Evolutionary conservation across 441 rosid species (phyloP).

Genomic region (Rhodomyrtus psidioides): DNA sequence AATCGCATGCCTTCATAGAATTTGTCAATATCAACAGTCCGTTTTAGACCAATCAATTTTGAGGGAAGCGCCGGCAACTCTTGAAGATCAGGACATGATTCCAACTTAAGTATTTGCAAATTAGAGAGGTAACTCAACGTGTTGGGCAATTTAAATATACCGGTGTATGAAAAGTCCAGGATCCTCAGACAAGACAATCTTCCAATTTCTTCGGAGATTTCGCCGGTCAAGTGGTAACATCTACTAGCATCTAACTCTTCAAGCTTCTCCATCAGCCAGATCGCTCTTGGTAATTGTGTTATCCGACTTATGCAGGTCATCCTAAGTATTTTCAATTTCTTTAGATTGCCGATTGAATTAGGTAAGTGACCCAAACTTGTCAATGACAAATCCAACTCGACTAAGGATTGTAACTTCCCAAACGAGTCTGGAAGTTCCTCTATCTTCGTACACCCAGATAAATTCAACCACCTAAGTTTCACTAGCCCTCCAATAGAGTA

Average conservation of each 20-base stretch:
- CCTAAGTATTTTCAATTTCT: background rate
- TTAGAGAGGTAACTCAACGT: fast-evolving
- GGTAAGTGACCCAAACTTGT: background rate
- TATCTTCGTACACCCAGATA: fast-evolving
- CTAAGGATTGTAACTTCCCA: background rate
- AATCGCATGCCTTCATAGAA: too few species aligned
- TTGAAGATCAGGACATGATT: background rate
- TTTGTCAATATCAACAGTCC: too few species aligned
- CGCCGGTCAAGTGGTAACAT: background rate
- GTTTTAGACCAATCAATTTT: too few species aligned
- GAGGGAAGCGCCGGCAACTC: too few species aligned
- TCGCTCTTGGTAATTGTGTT: background rate
- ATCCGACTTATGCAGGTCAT: background rate
- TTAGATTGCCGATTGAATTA: background rate
- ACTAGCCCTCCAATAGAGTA: background rate
- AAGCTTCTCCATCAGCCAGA: background rate
- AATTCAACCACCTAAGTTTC: fast-evolving
- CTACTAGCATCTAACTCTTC: background rate
- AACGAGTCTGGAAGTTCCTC: fast-evolving
- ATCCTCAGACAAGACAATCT: background rate
- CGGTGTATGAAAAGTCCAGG: background rate
- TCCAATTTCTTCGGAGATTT: background rate
- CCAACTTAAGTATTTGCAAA: background rate
- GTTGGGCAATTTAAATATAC: fast-evolving
- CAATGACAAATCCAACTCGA: background rate